A percentile compares a stretch with the other conserved stretches of the same genome.
Conservation (phyloP, 1,284 basidiomycete species). For the Ceratobasidium sp. region DNA sequence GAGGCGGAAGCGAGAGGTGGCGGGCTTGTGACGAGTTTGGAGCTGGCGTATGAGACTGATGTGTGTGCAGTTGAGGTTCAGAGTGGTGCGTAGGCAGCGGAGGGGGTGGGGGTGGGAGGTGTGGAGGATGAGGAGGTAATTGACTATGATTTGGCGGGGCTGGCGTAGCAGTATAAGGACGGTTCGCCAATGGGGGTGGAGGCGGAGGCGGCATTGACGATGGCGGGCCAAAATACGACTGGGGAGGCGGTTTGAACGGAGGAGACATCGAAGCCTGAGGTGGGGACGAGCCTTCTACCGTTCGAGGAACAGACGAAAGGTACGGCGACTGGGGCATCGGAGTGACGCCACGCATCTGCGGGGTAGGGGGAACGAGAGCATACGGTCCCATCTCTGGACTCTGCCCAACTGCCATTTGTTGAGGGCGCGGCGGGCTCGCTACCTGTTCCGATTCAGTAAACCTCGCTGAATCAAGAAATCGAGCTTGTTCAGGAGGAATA, state of each 20-base stretch:
- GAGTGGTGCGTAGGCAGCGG: constrained; percentile 11
- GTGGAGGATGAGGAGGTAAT: constrained; percentile 9
- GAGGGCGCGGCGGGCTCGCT: background rate
- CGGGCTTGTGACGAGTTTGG: constrained; percentile 8
- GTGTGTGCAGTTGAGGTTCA: constrained; percentile 3
- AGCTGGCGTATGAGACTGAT: background rate
- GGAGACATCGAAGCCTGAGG: background rate
- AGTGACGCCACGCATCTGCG: constrained; percentile 3
- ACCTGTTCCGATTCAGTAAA: background rate
- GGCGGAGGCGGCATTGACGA: background rate
- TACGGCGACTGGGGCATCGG: constrained; percentile 5
- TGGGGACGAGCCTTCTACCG: background rate
- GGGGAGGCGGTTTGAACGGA: no score
- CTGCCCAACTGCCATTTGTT: background rate
- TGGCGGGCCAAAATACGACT: constrained; percentile 4
- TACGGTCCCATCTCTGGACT: constrained; percentile 1
- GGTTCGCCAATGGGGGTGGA: background rate
- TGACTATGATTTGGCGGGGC: constrained; percentile 11
- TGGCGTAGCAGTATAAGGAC: background rate
- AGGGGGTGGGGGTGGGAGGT: constrained; percentile 2
- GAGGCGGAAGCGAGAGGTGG: constrained; percentile 18
- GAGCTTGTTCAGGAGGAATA: constrained; percentile 17
- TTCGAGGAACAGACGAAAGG: background rate
- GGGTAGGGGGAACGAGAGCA: background rate
- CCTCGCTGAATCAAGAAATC: background rate